Base-by-base conservation (phyloP, 176 grass and related monocot species). In the Oryza meyeriana region DNA sequence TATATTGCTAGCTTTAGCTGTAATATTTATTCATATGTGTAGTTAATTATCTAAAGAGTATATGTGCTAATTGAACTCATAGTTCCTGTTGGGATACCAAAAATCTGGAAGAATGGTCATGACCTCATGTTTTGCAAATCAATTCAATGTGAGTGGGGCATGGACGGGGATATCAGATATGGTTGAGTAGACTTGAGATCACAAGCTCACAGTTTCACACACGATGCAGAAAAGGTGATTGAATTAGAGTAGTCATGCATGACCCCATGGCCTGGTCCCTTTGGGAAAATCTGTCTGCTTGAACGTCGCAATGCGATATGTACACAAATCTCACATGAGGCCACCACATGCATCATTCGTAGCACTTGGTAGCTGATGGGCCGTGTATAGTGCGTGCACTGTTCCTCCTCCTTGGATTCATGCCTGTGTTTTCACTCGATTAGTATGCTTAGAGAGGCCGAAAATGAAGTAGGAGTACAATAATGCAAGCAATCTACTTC, bases 271-370 rank as follows among this genome's bases (percentile, higher is more conserved):
- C 57, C 65, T 65, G 67, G 66, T 1, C 44, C 44, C 8, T 10
- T 27, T 65, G 38, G 78, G 78, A 86, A 89, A 89, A 86, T 89
- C 79, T 89, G 83, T 86, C 88, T 89, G 66, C 59, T 72, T 20
- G 44, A 76, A 82, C 64, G 17, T 27, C 9, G 65, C 20, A 38
- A 10, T 13, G 61, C 22, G 74, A 79, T 59, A 4, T 33, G 80
- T 55, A 35, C 35, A 74, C 26, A 0, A 79, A 75, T 67, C 47
- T 82, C 80, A 24, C 80, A 45, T 73, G 69, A 47, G 44, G 39
- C 44, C 47, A 10, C 39, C 69, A 74, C n/a, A n/a, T n/a, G n/a
- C n/a, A n/a, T n/a, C n/a, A n/a, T n/a, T n/a, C n/a, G n/a, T n/a
- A n/a, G n/a, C n/a, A n/a, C n/a, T n/a, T n/a, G n/a, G n/a, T n/a